Conservation (phyloP, 2,329 filamentous ascomycete species). For the Aureobasidium sp. region DNA sequence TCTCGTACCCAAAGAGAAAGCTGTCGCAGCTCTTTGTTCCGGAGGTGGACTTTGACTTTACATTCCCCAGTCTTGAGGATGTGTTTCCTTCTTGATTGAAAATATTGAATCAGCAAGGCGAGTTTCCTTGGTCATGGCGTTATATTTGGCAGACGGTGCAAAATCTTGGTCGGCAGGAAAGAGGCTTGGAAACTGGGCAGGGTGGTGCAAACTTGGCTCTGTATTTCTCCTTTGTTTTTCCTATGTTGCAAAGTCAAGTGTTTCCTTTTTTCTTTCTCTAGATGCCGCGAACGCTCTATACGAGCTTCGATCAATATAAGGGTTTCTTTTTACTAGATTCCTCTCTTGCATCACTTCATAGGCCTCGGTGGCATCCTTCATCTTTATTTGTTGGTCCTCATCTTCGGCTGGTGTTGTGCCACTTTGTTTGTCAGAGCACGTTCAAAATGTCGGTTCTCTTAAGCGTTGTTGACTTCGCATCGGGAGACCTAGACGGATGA, state of each 20-base stretch:
- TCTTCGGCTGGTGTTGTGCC: too few relatives aligned
- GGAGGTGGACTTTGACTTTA: neutral
- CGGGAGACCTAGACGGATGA: too few relatives aligned
- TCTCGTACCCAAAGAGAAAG: neutral
- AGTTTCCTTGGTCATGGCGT: neutral
- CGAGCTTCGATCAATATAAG: too few relatives aligned
- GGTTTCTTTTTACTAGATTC: too few relatives aligned
- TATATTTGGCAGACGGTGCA: neutral
- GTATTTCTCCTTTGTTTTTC: neutral
- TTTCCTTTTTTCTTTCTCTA: neutral
- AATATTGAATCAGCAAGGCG: neutral
- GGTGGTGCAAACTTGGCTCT: neutral
- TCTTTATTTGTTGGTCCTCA: too few relatives aligned
- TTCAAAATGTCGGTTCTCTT: too few relatives aligned
- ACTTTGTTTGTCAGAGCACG: too few relatives aligned
- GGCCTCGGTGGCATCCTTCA: too few relatives aligned
- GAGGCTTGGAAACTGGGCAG: neutral
- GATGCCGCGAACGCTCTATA: neutral
- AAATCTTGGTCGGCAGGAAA: neutral
- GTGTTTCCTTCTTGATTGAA: neutral
- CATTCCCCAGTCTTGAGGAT: neutral
- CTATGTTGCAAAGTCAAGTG: neutral
- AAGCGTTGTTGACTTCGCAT: too few relatives aligned
- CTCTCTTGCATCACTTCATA: too few relatives aligned
- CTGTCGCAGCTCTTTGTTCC: neutral